Base-by-base conservation (phyloP, 208 protist genomes). In the Crithidia acanthocephali region DNA sequence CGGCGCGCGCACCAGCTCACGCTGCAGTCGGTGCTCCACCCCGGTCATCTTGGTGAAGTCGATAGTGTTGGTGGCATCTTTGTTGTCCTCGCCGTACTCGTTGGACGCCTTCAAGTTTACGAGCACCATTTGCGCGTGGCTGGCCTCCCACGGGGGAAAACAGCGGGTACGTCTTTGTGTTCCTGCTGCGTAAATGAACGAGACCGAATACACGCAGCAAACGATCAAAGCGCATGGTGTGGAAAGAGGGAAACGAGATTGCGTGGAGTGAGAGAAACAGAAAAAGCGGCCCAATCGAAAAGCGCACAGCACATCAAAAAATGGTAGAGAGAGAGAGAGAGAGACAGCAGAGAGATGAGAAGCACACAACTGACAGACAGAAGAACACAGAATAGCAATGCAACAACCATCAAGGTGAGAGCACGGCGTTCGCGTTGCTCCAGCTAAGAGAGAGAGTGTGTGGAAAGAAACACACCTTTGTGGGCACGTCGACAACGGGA, bases 41-140 rank as follows among this genome's bases (percentile, higher is more conserved):
- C 72, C 68, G 2, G 23, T 32, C 50, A 80, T 73, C 6, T 59
- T 27, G 3, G 50, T 62, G 37, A 81, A 85, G 67, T 85, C 80
- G 37, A 84, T 77, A 0, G 72, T 66, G 47, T 83, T 83, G 5
- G 22, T 18, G 9, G 50, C 47, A 3, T 53, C 51, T 4, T 11
- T n/a, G 33, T 6, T 30, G 2, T 57, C 25, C 45, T 68, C 64
- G 44, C 62, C 72, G 59, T 68, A 71, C 9, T 45, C 28, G 52
- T 78, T 78, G 13, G 50, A 72, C 48, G 64, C 35, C 28, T 58
- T 35, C 22, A 71, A 35, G 42, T 50, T 50, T 1, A 68, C 51
- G 30, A 78, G 65, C 20, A 63, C 58, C 72, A 78, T 78, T 45
- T 59, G 15, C 44, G 33, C 60, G 42, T 22, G 2, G 18, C 23